phyloP scores from a whole-genome alignment of 805 yeast species.

The Monosporozyma solicola region DNA sequence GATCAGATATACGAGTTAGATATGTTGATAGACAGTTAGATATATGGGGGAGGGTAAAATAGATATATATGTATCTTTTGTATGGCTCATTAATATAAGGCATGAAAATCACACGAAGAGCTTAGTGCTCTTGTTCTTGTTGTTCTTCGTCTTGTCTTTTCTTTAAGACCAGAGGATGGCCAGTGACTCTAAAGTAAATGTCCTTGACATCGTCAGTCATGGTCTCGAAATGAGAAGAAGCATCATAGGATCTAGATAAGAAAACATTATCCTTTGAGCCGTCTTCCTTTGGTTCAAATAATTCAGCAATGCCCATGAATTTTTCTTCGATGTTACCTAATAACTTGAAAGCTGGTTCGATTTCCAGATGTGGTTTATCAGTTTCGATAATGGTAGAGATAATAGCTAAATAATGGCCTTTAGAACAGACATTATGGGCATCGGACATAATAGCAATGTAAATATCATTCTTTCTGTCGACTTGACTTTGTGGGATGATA shows the following conservation, averaged over 20 bases:
- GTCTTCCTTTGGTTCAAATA: constrained; percentile 78
- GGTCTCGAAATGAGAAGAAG: constrained; percentile 90
- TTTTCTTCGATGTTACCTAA: constrained; percentile 74
- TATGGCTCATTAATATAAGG: background rate
- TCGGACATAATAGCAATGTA: constrained; percentile 86
- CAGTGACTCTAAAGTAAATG: constrained; percentile 82
- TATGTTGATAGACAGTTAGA: background rate
- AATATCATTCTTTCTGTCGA: constrained; percentile 85
- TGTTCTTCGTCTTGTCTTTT: constrained; percentile 40
- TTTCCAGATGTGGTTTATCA: constrained; percentile 80
- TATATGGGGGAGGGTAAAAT: background rate
- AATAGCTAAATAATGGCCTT: constrained; percentile 85
- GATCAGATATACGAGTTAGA: background rate
- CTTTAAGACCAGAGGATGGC: constrained; percentile 82
- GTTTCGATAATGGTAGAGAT: constrained; percentile 93
- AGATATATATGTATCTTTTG: background rate
- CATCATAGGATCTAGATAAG: constrained; percentile 84
- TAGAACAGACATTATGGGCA: constrained; percentile 82
- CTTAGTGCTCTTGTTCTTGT: background rate
- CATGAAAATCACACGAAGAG: background rate
- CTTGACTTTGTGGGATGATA: constrained; percentile 94
- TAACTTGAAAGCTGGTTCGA: constrained; percentile 88
- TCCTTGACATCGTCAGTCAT: constrained; percentile 97
- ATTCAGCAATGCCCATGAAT: constrained; percentile 87
- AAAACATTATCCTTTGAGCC: constrained; percentile 73